Evolutionary conservation across 768 basidiomycete species (phyloP), one percentile per base, ranked within the genome.

Genomic region (Pleurotus salmoneostramineus): DNA sequence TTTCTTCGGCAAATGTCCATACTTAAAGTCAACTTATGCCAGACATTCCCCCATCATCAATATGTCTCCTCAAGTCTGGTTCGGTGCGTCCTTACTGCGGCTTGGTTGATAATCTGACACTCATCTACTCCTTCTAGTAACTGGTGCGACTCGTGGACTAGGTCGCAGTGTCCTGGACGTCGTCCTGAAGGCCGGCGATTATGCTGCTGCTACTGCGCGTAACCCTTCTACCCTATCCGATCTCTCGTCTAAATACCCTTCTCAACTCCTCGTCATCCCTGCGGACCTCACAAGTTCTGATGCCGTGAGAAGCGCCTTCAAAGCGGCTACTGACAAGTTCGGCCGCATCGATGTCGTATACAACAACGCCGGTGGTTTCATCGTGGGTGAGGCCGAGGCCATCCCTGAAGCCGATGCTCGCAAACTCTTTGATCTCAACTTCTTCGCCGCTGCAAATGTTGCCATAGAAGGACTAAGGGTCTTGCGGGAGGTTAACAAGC

Each of bases 321-420:
- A 58, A 27, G 54, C 62, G 56, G 71, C 71, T 2, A 51, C 66
- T 45, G 65, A 65, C 32, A 61, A 57, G 21, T 78, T 74, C 57
- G 77, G 73, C 14, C 63, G 70, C 11, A 58, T 77, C 14, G 78
- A 80, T 37, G 57, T 76, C 50, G 74, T 78, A 11, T 68, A 72
- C 57, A 80, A 74, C 58, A 79, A 78, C 56, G 78, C 78, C 4
- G 78, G 73, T 1, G 58, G 59, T 46, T 63, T 59, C 6, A 45
- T 69, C 27, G 54, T 73, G 7, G 68, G 68, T 34, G 77, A 78
- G 62, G 66, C 71, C 33, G 79, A 80, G 61, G 71, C 66, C 11
- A 68, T 71, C 52, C 64, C 68, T 2, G 69, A 76, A 27, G 66
- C 68, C 3, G 64, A 61, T 4, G 77, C 69, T 6, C 69, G 73